Base-by-base conservation (phyloP, 331 rosid genomes). In the Quercus lobata region DNA sequence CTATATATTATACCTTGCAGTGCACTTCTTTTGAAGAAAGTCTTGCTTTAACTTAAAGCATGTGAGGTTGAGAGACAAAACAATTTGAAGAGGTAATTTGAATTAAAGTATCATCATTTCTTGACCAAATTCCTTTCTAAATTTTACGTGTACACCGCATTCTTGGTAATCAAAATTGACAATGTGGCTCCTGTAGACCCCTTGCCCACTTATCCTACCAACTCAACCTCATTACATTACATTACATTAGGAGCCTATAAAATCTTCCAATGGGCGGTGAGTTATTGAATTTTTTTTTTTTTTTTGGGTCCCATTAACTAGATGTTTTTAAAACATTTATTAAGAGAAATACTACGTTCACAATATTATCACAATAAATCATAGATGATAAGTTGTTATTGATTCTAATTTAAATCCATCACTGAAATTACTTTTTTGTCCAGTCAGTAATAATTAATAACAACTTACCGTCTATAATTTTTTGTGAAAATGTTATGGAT, bases 1-100 rank as follows among this genome's bases (percentile, higher is more conserved):
- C 34, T 78, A 78, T 35, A 41, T 79, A 71, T 41, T 41, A 8
- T 73, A 71, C 63, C 90, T 84, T 90, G 77, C 30, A 57, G 76
- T 46, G 53, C 92, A 88, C 93, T 88, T 85, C 79, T 79, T 83
- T 85, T 57, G 79, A 68, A 66, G 70, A 72, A 74, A 84, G 57
- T 76, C 63, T 85, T 83, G 93, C 97, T 92, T 90, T 87, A 78
- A 82, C 83, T 87, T 83, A 88, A 92, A 92, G 97, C 87, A 76
- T 71, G 82, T 10, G 78, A 78, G 61, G 79, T 79, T 83, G 89
- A 78, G 84, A 81, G 86, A 81, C 44, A 79, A 65, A 61, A 76
- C 27, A 21, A 69, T 85, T 57, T 54, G 80, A 60, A 83, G 19
- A 53, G 49, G 69, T 73, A 81, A 85, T 90, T 90, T 86, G 83